Base-by-base conservation (phyloP, 2,329 filamentous ascomycete genomes). In the Fonsecaea pedrosoi region DNA sequence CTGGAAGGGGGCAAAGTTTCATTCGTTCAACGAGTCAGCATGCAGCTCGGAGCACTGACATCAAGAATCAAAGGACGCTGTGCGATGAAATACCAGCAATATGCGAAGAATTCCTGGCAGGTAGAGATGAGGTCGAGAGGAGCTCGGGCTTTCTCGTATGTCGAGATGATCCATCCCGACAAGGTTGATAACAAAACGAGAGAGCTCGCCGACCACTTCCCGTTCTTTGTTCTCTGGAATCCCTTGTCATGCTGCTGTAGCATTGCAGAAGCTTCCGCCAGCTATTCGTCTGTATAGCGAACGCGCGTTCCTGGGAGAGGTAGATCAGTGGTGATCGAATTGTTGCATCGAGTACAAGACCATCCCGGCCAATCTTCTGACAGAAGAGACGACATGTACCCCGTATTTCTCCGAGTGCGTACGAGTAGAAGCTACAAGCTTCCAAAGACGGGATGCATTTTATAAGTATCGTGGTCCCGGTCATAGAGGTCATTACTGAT, bases 1-100 rank as follows among this genome's bases (percentile, higher is more conserved):
- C 59, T 61, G 30, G 40, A 21, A 9, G 45, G 18, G 45, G 34
- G 10, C 54, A 53, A 54, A 61, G 45, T 61, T 53, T 61, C 59
- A 61, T 54, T 54, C 59, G 53, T 61, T 61, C 35, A 54, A 48
- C 25, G 45, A 21, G 32, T 25, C 32, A 61, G 59, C 42, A 61
- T 21, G 34, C 32, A 54, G 35, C 21, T 34, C 32, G 48, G 34
- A 32, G 42, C 48, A 40, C 35, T 35, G 45, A 45, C 21, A 61
- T 13, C n/a, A 3, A 55, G 25, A 13, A 25, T 25, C 5, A 18
- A 50, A 50, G 45, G 15, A 8, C 45, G 18, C 45, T 50, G 9
- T 25, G 45, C 18, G 45, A 10, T 50, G 4, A 25, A 21, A 21
- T 21, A 4, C 45, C 7, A 50, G 45, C 45, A 25, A 25, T 21